Evolutionary conservation across 371 early-diverging fungal genomes (phyloP).

Genomic region (Mucor circinelloides): DNA sequence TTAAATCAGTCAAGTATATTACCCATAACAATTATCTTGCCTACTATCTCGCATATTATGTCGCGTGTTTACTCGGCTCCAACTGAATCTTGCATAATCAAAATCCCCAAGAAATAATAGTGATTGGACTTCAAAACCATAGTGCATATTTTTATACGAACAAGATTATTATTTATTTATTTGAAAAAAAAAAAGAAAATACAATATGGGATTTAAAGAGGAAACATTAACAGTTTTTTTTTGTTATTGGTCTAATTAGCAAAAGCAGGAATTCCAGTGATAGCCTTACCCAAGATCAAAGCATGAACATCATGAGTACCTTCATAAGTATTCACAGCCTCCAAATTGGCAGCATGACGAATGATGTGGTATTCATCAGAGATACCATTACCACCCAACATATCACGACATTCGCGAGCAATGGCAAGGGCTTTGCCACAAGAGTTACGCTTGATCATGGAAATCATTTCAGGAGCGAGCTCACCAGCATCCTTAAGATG

Average conservation of each 20-base stretch:
- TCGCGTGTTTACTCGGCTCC: no score
- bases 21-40: no score
- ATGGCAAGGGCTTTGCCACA: conserved; percentile 94
- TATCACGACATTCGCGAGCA: conserved; percentile 87
- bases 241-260: conserved; percentile 16
- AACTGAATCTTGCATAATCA: no score
- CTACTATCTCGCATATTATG: no score
- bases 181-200: no score
- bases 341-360: conserved; percentile 93
- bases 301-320: conserved; percentile 97
- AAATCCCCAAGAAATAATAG: no score
- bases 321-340: conserved; percentile 97
- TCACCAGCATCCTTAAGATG: conserved; percentile 90
- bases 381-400: conserved; percentile 95
- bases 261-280: conserved; percentile 92
- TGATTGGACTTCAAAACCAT: no score
- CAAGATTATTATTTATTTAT: not conserved
- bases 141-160: no score
- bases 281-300: conserved; percentile 92
- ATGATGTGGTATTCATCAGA: conserved; percentile 97
- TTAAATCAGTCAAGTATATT: no score
- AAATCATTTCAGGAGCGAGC: conserved; percentile 95
- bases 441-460: conserved; percentile 96
- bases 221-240: not conserved
- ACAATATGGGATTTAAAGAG: not conserved